Evolutionary conservation across 2,329 filamentous ascomycete species (phyloP), one percentile per base, ranked within the genome.

Genomic region (Penicillium occitanis): DNA sequence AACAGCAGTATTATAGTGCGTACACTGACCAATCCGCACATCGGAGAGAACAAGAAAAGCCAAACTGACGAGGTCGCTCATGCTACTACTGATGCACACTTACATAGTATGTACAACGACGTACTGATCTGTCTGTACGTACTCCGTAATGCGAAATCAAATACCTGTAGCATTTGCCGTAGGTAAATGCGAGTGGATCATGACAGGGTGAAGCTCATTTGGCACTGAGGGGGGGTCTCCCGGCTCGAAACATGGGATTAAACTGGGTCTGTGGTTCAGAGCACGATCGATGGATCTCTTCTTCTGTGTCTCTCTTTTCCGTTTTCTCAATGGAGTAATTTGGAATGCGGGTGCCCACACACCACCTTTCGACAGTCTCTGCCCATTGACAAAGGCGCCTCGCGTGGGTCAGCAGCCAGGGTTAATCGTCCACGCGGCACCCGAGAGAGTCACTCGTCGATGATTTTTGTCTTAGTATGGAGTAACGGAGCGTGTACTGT

Each of bases 251-350:
- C 48, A 53, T 33, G 53, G 11, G 33, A 51, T 17, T 51, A 51
- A 37, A 50, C 19, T 50, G 59, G 59, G 44, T 61, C 59, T 13
- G 19, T 50, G 59, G 59, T 61, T 37, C 60, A 62, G 33, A 48
- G 61, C 61, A 63, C 61, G 61, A 63, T 63, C 61, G 48, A 55
- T 63, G 61, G 61, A 63, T 63, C 61, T 44, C 48, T 55, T 22
- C 46, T 50, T 30, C 3, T 48, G 10, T 13, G 8, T 30, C 46
- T 48, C 42, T 46, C 17, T 42, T 61, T 33, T 22, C 30, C 50
- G 17, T 19, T 57, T 40, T 22, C 53, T 17, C 33, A 40, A 57
- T 11, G 33, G 33, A 40, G n/a, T 57, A 25, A 40, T 61, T 61
- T 61, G 28, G 44, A 46, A 50, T 61, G 59, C 28, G 42, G 42